phyloP scores from a whole-genome alignment of 2,329 filamentous ascomycete species.

The Neofusicoccum parvum region DNA sequence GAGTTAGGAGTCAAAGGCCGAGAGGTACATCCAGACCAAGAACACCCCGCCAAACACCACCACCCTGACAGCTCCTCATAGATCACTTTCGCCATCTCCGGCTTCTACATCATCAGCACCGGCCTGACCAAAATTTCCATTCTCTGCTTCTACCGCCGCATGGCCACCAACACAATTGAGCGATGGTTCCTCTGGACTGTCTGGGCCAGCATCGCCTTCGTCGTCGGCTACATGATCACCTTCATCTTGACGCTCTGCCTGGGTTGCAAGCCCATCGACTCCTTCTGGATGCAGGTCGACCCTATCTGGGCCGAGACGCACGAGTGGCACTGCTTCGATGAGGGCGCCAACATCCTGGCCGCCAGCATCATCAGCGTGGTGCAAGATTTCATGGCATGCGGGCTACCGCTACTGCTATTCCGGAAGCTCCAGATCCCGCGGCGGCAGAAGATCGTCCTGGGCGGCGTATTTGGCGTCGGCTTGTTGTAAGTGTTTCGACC shows the following conservation, averaged over 20 bases:
- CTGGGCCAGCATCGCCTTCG: constrained; percentile 41
- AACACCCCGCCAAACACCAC: neutral
- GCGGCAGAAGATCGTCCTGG: constrained; percentile 47
- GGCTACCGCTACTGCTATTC: constrained; percentile 48
- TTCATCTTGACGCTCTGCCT: constrained; percentile 41
- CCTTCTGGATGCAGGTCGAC: constrained; percentile 45
- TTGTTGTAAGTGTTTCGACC: constrained; percentile 38
- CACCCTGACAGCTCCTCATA: neutral
- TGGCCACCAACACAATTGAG: constrained; percentile 39
- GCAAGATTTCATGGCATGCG: constrained; percentile 45
- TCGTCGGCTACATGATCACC: constrained; percentile 41
- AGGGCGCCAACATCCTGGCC: constrained; percentile 40
- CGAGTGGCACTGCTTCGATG: constrained; percentile 39
- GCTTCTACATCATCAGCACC: constrained; percentile 30
- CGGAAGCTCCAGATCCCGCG: constrained; percentile 46
- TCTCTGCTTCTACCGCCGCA: constrained; percentile 46
- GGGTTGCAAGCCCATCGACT: constrained; percentile 42
- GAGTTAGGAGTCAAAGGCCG: neutral
- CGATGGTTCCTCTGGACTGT: constrained; percentile 42
- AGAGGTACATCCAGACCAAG: neutral
- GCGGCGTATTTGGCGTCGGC: constrained; percentile 48
- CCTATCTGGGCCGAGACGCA: constrained; percentile 34
- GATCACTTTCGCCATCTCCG: constrained; percentile 29
- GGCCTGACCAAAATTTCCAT: constrained; percentile 39
- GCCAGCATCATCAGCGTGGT: constrained; percentile 42